A percentile compares a stretch with the other conserved stretches of the same genome.
These are phyloP conservation scores for Diutina sp. DNA, from an alignment of 1,139 yeast species.

Conservation along the genomic window DNA sequence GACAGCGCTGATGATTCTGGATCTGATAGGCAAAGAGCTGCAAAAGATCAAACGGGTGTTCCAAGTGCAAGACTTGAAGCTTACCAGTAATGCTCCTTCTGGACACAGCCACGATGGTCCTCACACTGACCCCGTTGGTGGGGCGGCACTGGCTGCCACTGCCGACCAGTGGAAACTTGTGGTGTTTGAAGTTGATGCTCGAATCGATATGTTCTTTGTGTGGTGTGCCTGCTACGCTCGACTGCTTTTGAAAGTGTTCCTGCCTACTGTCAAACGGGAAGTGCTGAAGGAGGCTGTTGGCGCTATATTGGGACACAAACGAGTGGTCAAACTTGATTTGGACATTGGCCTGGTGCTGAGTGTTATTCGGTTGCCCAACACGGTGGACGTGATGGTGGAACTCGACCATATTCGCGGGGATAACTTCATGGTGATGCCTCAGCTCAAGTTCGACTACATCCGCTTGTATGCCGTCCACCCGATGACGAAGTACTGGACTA, in stretches of 20 bases:
- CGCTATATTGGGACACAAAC: constrained; percentile 9
- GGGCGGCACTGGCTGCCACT: neutral
- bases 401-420: constrained; percentile 22
- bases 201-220: constrained; percentile 27
- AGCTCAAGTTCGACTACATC: constrained; percentile 20
- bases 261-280: constrained; percentile 20
- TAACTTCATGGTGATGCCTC: constrained; percentile 16
- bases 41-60: constrained; percentile 24
- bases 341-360: constrained; percentile 28
- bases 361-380: constrained; percentile 36
- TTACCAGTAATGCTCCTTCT: constrained; percentile 5
- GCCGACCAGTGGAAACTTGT: neutral
- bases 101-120: neutral
- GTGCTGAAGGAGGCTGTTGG: constrained; percentile 17
- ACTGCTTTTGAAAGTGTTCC: constrained; percentile 21
- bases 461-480: constrained; percentile 47
- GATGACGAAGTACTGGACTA: constrained; percentile 31
- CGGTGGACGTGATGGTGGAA: constrained; percentile 40
- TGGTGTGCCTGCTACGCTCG: constrained; percentile 32
- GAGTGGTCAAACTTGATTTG: constrained; percentile 20
- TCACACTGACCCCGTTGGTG: neutral
- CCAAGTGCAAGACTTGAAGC: constrained; percentile 13
- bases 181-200: constrained; percentile 26
- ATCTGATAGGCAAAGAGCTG: constrained; percentile 3
- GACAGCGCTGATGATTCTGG: neutral